A percentile compares a stretch with the other conserved stretches of the same genome.
phyloP scores from a whole-genome alignment of 2,329 filamentous ascomycete genomes.

The Stagonosporopsis tanaceti region DNA sequence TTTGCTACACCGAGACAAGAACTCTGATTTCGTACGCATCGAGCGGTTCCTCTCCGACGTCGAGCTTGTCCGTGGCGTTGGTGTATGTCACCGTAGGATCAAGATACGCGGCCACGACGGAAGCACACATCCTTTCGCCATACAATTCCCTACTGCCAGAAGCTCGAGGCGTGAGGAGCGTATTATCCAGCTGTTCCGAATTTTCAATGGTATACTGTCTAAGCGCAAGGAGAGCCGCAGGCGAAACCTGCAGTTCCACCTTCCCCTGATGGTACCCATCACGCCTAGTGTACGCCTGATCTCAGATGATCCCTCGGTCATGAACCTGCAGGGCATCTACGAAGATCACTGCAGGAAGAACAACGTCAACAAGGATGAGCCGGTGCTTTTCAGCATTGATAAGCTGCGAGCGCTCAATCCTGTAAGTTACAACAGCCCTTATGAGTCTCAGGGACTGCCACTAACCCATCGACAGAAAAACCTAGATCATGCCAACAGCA shows the following conservation, averaged over 20 bases:
- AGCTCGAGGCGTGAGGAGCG: conserved; percentile 94
- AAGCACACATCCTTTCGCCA: conserved; percentile 93
- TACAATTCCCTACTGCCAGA: conserved; percentile 92
- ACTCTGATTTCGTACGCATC: conserved; percentile 96
- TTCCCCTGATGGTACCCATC: conserved; percentile 94
- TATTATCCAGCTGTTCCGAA: conserved; percentile 94
- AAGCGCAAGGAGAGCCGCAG: conserved; percentile 96
- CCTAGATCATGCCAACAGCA: conserved; percentile 72
- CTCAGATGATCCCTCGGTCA: conserved; percentile 92
- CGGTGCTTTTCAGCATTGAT: conserved; percentile 93
- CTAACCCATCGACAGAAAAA: conserved; percentile 61
- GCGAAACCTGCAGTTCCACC: conserved; percentile 92
- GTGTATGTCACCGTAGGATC: conserved; percentile 88
- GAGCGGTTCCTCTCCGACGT: conserved; percentile 96
- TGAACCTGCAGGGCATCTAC: conserved; percentile 92
- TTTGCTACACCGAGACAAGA: conserved; percentile 96
- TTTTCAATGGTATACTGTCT: conserved; percentile 89
- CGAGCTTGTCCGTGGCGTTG: conserved; percentile 88
- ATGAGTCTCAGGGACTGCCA: conserved; percentile 20
- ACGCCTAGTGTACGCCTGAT: conserved; percentile 95
- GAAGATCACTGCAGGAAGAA: conserved; percentile 94
- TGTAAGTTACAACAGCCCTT: conserved; percentile 29
- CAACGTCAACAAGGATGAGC: conserved; percentile 91
- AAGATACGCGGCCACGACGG: conserved; percentile 98
- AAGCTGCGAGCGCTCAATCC: conserved; percentile 76